A percentile compares a stretch with the other conserved stretches of the same genome.
Evolutionary conservation across 2,329 filamentous ascomycete genomes (phyloP).

Genomic region (Seiridium unicorne): DNA sequence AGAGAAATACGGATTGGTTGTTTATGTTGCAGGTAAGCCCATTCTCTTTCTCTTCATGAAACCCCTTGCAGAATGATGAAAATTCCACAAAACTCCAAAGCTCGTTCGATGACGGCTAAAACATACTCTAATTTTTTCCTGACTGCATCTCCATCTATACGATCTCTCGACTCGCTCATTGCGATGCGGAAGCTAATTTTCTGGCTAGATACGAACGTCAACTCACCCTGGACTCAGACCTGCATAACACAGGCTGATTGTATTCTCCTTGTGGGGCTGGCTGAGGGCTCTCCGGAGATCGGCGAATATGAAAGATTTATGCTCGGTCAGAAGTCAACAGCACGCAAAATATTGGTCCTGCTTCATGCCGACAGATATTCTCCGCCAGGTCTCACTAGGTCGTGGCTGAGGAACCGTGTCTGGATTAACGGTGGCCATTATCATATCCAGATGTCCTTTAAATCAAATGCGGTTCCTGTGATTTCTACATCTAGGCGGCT

Average conservation of each 20-base stretch:
- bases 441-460: slow-evolving; percentile 93
- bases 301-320: slow-evolving; percentile 97
- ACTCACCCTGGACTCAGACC: slow-evolving; percentile 96
- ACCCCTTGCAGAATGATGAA: slow-evolving; percentile 38
- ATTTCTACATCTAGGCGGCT: slow-evolving; percentile 71
- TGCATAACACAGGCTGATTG: slow-evolving; percentile 97
- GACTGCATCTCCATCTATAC: slow-evolving; percentile 30
- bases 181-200: slow-evolving; percentile 24
- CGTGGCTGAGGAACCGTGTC: slow-evolving; percentile 87
- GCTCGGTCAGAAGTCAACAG: slow-evolving; percentile 95
- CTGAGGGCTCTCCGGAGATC: slow-evolving; percentile 84
- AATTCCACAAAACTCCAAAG: slow-evolving; percentile 49
- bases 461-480: slow-evolving; percentile 71
- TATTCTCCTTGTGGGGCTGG: slow-evolving; percentile 87
- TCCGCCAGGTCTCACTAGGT: slow-evolving; percentile 76
- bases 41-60: slow-evolving; percentile 3
- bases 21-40: slow-evolving; percentile 79
- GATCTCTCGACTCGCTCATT: slow-evolving; percentile 4
- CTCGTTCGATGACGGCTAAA: slow-evolving; percentile 53
- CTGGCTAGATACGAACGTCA: slow-evolving; percentile 81
- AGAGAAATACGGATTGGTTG: slow-evolving; percentile 92
- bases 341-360: slow-evolving; percentile 86
- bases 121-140: slow-evolving; percentile 71
- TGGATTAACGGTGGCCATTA: slow-evolving; percentile 99
- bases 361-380: slow-evolving; percentile 89